Evolutionary conservation across 2,329 filamentous ascomycete genomes (phyloP).

Genomic region (Phyllosticta paracitricarpa): DNA sequence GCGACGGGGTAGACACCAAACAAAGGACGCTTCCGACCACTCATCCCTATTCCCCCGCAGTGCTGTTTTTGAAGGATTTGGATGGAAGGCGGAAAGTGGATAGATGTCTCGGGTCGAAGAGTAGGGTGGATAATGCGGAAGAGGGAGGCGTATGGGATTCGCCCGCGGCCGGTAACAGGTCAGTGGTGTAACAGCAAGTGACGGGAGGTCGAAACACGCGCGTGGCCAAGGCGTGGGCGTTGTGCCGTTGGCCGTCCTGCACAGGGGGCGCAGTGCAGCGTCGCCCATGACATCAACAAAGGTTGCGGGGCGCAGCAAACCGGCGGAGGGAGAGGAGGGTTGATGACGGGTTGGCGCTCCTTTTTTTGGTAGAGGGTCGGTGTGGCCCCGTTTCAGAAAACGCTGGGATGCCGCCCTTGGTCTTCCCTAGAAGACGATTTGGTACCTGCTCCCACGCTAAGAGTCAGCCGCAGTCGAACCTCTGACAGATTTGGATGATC

Average conservation of each 20-base stretch:
- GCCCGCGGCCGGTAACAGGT: not conserved
- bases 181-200: not conserved
- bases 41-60: not conserved
- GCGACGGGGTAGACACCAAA: not conserved
- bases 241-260: not conserved
- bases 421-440: constrained; percentile 9
- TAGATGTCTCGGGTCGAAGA: not conserved
- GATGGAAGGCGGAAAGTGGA: not conserved
- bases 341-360: not conserved
- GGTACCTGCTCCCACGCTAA: constrained; percentile 5
- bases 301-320: not conserved
- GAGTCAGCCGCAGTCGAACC: not conserved
- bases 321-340: not conserved
- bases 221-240: not conserved
- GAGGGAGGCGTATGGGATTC: not conserved
- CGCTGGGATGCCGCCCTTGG: not conserved
- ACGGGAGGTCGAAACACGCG: not conserved
- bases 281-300: not conserved
- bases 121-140: not conserved
- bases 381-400: not conserved
- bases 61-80: not conserved
- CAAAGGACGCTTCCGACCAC: not conserved
- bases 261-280: not conserved
- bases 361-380: not conserved
- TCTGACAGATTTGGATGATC: not conserved